Base-by-base conservation (phyloP, 2,329 filamentous ascomycete species). In the Talaromyces amestolkiae region DNA sequence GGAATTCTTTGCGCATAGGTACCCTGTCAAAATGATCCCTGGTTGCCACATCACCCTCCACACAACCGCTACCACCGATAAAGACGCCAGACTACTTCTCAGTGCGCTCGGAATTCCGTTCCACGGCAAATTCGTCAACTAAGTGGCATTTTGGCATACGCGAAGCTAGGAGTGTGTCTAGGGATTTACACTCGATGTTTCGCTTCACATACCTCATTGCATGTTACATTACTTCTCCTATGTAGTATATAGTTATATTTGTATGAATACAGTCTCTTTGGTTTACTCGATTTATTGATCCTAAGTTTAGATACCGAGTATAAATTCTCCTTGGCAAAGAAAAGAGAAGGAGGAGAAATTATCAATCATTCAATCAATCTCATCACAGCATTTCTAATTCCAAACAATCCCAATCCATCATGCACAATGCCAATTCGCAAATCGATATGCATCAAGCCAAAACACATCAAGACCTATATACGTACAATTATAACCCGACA, bases 41-140 rank as follows among this genome's bases (percentile, higher is more conserved):
- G 93, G 93, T 75, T 91, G 89, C 76, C 87, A 95, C 72, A 87
- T 97, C 71, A 90, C 89, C 65, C 84, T 97, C 64, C 89, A 95
- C 78, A 97, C 93, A 1, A 90, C 90, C 33, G 93, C 92, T 49
- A 92, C 85, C 31, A 94, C 90, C 33, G 92, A 97, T 77, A 88
- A 89, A 72, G 93, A 97, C 72, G 93, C 91, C 8, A 86, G 91
- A 70, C 80, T 97, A 66, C 83, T 97, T 62, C 82, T 93, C 65
- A 85, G 86, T 72, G 82, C 89, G 13, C 80, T 93, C 67, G 91
- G 91, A 37, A 79, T 95, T 68, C 93, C 93, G 0, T 97, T 97
- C 77, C 87, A 91, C 72, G 92, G 92, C 72, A 91, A 93, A 77
- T 80, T 89, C 61, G 76, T 84, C 63, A 79, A 86, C 67, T 87